Evolutionary conservation across 805 yeast genomes (phyloP).

Genomic region (Yarrowia sp.): DNA sequence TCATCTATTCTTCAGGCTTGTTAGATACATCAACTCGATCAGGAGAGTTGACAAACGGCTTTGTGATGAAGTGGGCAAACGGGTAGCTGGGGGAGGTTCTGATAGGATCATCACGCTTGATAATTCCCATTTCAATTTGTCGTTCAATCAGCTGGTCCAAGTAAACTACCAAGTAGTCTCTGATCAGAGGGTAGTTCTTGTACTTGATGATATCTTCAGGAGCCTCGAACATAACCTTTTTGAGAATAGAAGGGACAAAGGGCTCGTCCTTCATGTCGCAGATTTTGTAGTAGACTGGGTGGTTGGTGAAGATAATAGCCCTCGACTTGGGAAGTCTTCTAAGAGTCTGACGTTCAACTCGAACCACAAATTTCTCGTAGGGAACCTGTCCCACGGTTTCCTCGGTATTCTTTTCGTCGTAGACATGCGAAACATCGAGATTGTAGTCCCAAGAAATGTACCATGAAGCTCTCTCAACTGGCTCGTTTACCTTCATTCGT

Average conservation of each 20-base stretch:
- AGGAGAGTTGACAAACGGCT: neutral
- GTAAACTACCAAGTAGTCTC: conserved; percentile 58
- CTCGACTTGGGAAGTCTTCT: conserved; percentile 60
- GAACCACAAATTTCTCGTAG: conserved; percentile 57
- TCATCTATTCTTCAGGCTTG: neutral
- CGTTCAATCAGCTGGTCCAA: conserved; percentile 55
- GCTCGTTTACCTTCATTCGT: conserved; percentile 55
- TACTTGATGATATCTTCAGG: conserved; percentile 64
- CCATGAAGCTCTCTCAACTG: conserved; percentile 75
- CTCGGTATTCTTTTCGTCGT: conserved; percentile 49
- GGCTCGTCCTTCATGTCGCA: conserved; percentile 82
- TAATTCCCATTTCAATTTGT: conserved; percentile 45
- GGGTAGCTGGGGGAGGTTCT: neutral
- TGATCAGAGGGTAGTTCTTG: conserved; percentile 55
- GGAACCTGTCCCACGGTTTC: conserved; percentile 24
- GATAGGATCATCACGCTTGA: conserved; percentile 7
- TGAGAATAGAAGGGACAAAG: conserved; percentile 58
- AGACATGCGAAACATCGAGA: conserved; percentile 6
- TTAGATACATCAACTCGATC: neutral
- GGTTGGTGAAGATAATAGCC: conserved; percentile 65
- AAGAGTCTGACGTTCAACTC: conserved; percentile 71
- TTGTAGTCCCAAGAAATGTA: conserved; percentile 62
- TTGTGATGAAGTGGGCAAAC: neutral
- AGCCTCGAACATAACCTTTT: conserved; percentile 61
- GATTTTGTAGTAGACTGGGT: conserved; percentile 66